phyloP scores from a whole-genome alignment of 345 rosid genomes.

The Linum usitatissimum region DNA sequence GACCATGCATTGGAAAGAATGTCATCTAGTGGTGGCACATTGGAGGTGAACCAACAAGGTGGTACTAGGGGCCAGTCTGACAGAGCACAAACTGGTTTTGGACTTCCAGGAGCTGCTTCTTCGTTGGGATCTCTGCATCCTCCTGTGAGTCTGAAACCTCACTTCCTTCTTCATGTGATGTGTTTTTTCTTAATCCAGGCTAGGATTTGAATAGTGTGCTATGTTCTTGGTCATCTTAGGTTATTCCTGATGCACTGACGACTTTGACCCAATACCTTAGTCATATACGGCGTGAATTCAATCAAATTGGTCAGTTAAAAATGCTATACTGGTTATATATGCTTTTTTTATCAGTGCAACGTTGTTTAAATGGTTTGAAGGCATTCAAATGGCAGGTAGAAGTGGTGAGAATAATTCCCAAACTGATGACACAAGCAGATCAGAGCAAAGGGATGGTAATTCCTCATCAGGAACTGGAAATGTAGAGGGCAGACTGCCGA shows the following conservation, averaged over 20 bases:
- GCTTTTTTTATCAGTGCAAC: not conserved
- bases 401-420: conserved; percentile 25
- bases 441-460: conserved; percentile 29
- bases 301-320: conserved; percentile 33
- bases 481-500: conserved; percentile 44
- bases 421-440: conserved; percentile 18
- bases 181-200: not conserved
- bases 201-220: conserved; percentile 5
- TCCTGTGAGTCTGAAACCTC: conserved; percentile 37
- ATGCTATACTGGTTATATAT: conserved; percentile 5
- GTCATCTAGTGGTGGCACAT: conserved; percentile 22
- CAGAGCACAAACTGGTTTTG: conserved; percentile 39
- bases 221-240: conserved; percentile 28
- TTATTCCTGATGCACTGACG: conserved; percentile 55
- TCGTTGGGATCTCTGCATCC: conserved; percentile 44
- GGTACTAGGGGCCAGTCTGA: conserved; percentile 32
- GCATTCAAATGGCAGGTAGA: conserved; percentile 28
- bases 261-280: conserved; percentile 52
- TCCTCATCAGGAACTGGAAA: conserved; percentile 21
- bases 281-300: conserved; percentile 40
- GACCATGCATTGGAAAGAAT: conserved; percentile 38
- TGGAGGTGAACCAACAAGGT: conserved; percentile 30
- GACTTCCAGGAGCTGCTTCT: conserved; percentile 36
- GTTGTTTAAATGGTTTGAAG: conserved; percentile 15
- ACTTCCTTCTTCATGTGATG: not conserved